Evolutionary conservation across 306 rosid species (phyloP).

Genomic region (Cercis canadensis): DNA sequence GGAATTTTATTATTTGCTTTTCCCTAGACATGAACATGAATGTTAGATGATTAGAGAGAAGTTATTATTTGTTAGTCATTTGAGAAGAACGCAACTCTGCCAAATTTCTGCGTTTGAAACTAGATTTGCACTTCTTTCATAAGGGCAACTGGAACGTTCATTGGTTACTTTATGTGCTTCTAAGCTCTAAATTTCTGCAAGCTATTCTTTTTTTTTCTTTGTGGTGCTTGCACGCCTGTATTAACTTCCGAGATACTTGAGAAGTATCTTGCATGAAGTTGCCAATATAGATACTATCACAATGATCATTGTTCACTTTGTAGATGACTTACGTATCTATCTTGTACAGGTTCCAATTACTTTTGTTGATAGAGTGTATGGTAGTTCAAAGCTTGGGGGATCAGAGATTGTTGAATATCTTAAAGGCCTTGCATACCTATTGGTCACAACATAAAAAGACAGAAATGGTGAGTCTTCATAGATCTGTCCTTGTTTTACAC

Average conservation of each 20-base stretch:
- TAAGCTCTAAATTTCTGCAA: not conserved
- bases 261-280: constrained; percentile 4
- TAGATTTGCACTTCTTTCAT: not conserved
- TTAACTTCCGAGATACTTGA: not conserved
- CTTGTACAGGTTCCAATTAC: constrained; percentile 84
- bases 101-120: constrained; percentile 8
- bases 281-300: constrained; percentile 7
- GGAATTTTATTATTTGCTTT: constrained; percentile 14
- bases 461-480: constrained; percentile 13
- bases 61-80: constrained; percentile 21
- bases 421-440: constrained; percentile 81
- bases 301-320: constrained; percentile 29
- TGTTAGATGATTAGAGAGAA: constrained; percentile 6
- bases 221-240: no score
- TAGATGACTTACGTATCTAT: constrained; percentile 35
- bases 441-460: constrained; percentile 67
- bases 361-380: constrained; percentile 93
- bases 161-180: not conserved
- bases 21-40: constrained; percentile 15
- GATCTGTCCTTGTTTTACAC: constrained; percentile 8
- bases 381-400: constrained; percentile 98
- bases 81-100: constrained; percentile 9
- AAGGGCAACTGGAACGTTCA: constrained; percentile 1
- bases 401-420: constrained; percentile 95
- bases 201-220: not conserved